phyloP scores from a whole-genome alignment of 495 filamentous ascomycete genomes.

The Cairneyella variabilis region DNA sequence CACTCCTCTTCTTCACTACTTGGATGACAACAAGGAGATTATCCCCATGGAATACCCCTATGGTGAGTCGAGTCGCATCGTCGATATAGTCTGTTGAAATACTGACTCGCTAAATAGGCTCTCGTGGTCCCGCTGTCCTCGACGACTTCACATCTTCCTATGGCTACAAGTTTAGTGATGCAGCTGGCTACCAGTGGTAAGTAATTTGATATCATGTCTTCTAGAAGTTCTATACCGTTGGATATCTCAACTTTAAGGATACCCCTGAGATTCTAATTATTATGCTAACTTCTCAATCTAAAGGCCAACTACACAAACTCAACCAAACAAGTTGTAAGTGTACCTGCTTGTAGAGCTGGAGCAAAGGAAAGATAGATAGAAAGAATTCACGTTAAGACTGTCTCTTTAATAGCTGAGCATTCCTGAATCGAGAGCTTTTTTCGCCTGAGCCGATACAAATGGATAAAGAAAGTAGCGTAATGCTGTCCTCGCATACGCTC shows the following conservation, averaged over 20 bases:
- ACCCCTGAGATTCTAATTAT: too few relatives aligned
- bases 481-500: too few relatives aligned
- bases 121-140: slow-evolving; percentile 90
- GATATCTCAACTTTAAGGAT: too few relatives aligned
- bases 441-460: too few relatives aligned
- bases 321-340: slow-evolving; percentile 29
- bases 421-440: too few relatives aligned
- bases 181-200: slow-evolving; percentile 96
- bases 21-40: slow-evolving; percentile 98
- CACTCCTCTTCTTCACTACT: slow-evolving; percentile 92
- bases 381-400: slow-evolving; percentile 13
- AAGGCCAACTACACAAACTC: slow-evolving; percentile 56
- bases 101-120: slow-evolving; percentile 54
- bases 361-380: slow-evolving; percentile 19
- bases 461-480: too few relatives aligned
- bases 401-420: neutral
- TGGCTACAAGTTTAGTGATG: slow-evolving; percentile 98
- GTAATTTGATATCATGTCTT: too few relatives aligned
- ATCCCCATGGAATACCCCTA: slow-evolving; percentile 99
- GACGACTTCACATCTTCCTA: slow-evolving; percentile 98
- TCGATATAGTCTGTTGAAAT: neutral
- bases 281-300: too few relatives aligned
- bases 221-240: too few relatives aligned
- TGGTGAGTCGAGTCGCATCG: slow-evolving; percentile 57
- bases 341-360: slow-evolving; percentile 2